Conservation (phyloP, 2,329 filamentous ascomycete species). For the Eutypella sp. region DNA sequence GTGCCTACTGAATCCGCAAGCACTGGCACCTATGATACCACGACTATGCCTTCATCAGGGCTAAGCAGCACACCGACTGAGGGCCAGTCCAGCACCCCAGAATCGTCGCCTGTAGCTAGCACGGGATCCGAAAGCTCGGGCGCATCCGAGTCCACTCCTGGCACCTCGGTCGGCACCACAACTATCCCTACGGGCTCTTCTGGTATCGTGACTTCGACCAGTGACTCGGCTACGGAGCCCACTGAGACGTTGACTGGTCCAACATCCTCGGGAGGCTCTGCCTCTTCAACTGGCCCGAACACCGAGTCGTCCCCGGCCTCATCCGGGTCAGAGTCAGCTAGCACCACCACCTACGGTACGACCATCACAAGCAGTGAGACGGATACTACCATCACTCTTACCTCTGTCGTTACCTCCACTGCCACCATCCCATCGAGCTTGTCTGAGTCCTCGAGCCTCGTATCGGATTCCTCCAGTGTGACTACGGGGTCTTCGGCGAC, state of each 20-base stretch:
- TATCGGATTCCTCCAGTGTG: slow-evolving; percentile 2
- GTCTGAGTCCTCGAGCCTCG: slow-evolving; percentile 3
- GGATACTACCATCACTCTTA: slow-evolving; percentile 2
- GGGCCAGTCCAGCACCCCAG: neutral
- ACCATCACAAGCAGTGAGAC: neutral
- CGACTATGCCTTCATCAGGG: neutral
- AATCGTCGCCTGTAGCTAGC: neutral
- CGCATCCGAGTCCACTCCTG: slow-evolving; percentile 8
- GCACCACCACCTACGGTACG: too few species aligned
- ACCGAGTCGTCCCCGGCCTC: slow-evolving; percentile 7
- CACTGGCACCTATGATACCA: neutral
- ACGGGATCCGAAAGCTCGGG: slow-evolving; percentile 1
- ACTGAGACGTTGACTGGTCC: neutral
- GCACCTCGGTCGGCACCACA: slow-evolving; percentile 1
- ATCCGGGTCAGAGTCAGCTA: slow-evolving; percentile 1
- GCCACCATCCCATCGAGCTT: slow-evolving; percentile 1
- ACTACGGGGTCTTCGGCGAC: slow-evolving; percentile 8
- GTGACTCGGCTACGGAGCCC: neutral
- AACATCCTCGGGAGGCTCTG: neutral
- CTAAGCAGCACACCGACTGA: neutral
- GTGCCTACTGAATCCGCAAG: neutral
- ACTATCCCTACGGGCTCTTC: slow-evolving; percentile 3
- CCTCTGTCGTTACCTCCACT: slow-evolving; percentile 1
- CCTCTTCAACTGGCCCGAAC: neutral
- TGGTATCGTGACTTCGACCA: neutral